phyloP scores from a whole-genome alignment of 345 rosid species.

The Hibiscus tridactylites region DNA sequence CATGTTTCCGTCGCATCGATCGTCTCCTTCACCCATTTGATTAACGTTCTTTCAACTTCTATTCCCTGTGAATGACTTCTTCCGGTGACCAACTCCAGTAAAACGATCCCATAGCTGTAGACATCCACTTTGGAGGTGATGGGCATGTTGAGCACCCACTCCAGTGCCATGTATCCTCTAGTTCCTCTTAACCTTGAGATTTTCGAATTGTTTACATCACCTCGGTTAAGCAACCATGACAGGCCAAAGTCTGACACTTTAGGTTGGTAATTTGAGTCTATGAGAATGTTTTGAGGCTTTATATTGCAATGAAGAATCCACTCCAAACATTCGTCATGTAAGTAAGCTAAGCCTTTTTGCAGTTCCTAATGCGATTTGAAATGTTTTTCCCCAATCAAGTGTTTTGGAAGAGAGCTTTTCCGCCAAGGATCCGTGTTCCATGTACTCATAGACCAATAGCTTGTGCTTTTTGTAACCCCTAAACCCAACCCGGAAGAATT shows the following conservation, averaged over 20 bases:
- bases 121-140: slow-evolving; percentile 40
- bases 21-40: slow-evolving; percentile 9
- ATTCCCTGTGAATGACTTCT: not conserved
- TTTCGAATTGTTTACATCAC: not conserved
- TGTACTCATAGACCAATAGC: slow-evolving; percentile 23
- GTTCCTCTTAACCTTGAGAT: slow-evolving; percentile 24
- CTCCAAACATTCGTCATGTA: slow-evolving; percentile 33
- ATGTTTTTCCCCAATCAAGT: slow-evolving; percentile 21
- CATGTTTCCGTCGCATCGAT: not conserved
- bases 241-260: slow-evolving; percentile 25
- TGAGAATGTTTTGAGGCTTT: slow-evolving; percentile 30
- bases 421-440: slow-evolving; percentile 16
- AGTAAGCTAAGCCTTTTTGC: slow-evolving; percentile 31
- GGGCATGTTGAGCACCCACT: slow-evolving; percentile 18
- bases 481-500: too few relatives aligned
- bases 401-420: slow-evolving; percentile 5
- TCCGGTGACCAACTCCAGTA: slow-evolving; percentile 28
- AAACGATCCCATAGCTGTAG: slow-evolving; percentile 34
- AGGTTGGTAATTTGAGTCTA: slow-evolving; percentile 11
- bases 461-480: too few relatives aligned
- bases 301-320: slow-evolving; percentile 31
- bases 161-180: slow-evolving; percentile 25
- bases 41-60: not conserved
- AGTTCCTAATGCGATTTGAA: slow-evolving; percentile 17
- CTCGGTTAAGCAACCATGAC: slow-evolving; percentile 16